Conservation (phyloP, 192 early-diverging fungal species). For the Gonapodya prolifera region DNA sequence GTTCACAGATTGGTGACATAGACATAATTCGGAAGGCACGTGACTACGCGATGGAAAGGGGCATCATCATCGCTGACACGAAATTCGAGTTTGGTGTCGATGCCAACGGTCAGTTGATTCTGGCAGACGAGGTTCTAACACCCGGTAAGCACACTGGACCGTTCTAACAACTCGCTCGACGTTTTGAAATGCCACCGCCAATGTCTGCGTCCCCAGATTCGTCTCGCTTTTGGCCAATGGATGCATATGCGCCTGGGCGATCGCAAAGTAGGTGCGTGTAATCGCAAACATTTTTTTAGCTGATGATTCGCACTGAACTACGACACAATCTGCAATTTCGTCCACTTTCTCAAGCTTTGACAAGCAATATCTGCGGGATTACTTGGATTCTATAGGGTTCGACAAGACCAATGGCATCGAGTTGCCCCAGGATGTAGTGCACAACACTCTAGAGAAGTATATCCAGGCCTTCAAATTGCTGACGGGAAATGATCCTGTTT, state of each 20-base stretch:
- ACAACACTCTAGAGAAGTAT: slow-evolving; percentile 84
- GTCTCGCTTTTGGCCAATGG: slow-evolving; percentile 91
- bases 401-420: slow-evolving; percentile 77
- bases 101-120: slow-evolving; percentile 57
- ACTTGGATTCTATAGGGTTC: slow-evolving; percentile 74
- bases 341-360: slow-evolving; percentile 55
- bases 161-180: not conserved
- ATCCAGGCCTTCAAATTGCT: slow-evolving; percentile 76
- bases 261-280: slow-evolving; percentile 23
- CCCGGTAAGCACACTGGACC: slow-evolving; percentile 46
- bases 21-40: slow-evolving; percentile 37
- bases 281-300: slow-evolving; percentile 20
- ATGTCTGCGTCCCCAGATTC: slow-evolving; percentile 52
- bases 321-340: not conserved
- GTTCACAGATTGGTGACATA: not conserved
- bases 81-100: slow-evolving; percentile 99
- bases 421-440: slow-evolving; percentile 67
- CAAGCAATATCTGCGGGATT: slow-evolving; percentile 96
- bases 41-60: slow-evolving; percentile 64
- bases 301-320: not conserved
- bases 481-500: slow-evolving; percentile 48
- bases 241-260: slow-evolving; percentile 65
- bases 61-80: slow-evolving; percentile 98
- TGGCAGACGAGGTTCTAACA: slow-evolving; percentile 95
- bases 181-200: not conserved